Conservation (phyloP, 805 yeast species). For the Wilhelminamyces savonicus region DNA sequence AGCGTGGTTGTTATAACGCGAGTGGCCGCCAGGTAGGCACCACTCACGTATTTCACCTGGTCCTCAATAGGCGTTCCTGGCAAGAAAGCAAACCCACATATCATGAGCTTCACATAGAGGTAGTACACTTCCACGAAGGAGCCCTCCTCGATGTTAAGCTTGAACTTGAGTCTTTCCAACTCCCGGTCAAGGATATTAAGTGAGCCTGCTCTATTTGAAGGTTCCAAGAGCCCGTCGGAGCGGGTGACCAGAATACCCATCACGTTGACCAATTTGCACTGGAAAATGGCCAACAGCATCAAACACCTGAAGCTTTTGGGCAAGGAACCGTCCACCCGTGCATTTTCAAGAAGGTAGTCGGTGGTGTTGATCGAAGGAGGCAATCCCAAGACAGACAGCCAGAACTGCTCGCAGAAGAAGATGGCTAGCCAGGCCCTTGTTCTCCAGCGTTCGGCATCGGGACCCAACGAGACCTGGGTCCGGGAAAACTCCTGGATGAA, state of each 20-base stretch:
- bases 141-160: constrained; percentile 58
- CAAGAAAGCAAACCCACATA: constrained; percentile 83
- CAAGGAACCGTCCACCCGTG: constrained; percentile 56
- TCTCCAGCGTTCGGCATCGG: constrained; percentile 91
- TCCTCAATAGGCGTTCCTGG: constrained; percentile 88
- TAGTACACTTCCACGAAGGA: constrained; percentile 70
- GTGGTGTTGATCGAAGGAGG: constrained; percentile 79
- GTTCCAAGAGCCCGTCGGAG: constrained; percentile 86
- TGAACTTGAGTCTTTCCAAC: constrained; percentile 62
- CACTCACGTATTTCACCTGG: constrained; percentile 76
- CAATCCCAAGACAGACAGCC: constrained; percentile 82
- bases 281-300: constrained; percentile 71
- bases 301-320: constrained; percentile 70
- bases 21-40: constrained; percentile 77
- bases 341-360: constrained; percentile 76
- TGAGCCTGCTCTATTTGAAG: constrained; percentile 74
- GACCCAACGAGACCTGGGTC: constrained; percentile 75
- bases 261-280: constrained; percentile 72
- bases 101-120: constrained; percentile 70
- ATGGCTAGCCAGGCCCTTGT: constrained; percentile 89
- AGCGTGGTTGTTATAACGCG: constrained; percentile 75
- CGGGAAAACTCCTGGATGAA: constrained; percentile 87
- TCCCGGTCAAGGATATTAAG: constrained; percentile 74
- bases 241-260: constrained; percentile 83
- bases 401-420: constrained; percentile 81